Evolutionary conservation across 73 alveolate species (phyloP), one percentile per base, ranked within the genome.

Genomic region (Paraurostyla sp.): DNA sequence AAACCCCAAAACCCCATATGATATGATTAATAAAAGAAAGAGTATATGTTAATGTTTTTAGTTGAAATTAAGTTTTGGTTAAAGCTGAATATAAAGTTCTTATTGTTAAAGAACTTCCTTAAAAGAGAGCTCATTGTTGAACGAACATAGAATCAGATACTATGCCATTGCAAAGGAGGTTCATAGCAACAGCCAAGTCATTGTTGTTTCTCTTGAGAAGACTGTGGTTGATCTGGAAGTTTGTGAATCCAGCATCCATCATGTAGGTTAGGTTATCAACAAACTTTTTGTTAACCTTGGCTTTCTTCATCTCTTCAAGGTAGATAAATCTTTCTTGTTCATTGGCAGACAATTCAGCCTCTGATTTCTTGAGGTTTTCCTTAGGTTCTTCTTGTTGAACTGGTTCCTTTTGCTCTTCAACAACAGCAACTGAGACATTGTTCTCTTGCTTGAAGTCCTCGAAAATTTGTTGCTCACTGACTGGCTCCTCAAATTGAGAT

Each of bases 201-300:
- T 83, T 62, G 27, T 83, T 62, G 85, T 40, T 29, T 63, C 69
- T 83, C 62, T n/a, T 60, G 52, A 83, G 52, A 22, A 83, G 75
- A 43, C 58, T 27, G 30, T 54, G 22, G 63, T 83, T 83, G 29
- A 83, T 78, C 2, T 65, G 33, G 58, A 63, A 42, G 76, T 83
- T 65, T n/a, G 54, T 41, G 85, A 45, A 83, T 11, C 92, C 92
- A 56, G 76, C 57, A 22, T 83, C 92, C 46, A 83, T 23, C 59
- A 83, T 6, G 78, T 83, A 40, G 48, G 23, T 38, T 51, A 83
- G 35, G 85, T 40, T 54, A 3, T 63, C 86, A 3, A 54, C 4
- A 22, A 40, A 3, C 29, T 54, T 11, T 15, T 73, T 48, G 33
- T 30, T 42, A 27, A 16, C 50, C n/a, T 48, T 20, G 18, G 82